Percentiles rank a stretch among this genome's conserved stretches.
These are phyloP conservation scores for Fusarium sp. DNA, from an alignment of 2,329 filamentous ascomycete species.

Conservation along the genomic window DNA sequence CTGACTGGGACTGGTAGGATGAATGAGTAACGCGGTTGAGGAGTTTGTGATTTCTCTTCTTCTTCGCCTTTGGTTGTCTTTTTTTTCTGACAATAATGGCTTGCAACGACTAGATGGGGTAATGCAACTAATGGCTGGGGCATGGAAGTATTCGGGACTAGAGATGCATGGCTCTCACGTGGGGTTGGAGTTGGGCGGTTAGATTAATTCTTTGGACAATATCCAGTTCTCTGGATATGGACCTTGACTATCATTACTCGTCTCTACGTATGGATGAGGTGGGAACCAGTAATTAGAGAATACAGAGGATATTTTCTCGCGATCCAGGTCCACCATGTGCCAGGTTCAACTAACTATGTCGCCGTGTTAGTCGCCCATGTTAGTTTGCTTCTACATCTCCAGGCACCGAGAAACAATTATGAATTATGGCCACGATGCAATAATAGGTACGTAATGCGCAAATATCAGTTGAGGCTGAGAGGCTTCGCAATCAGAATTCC, in stretches of 20 bases:
- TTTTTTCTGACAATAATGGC: background rate
- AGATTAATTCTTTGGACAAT: background rate
- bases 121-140: background rate
- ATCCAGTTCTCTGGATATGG: background rate
- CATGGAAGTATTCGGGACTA: background rate
- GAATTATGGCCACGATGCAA: background rate
- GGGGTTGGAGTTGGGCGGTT: background rate
- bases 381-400: background rate
- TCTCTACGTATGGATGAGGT: background rate
- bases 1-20: conserved; percentile 50
- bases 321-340: background rate
- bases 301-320: background rate
- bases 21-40: too few species aligned
- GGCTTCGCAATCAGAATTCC: background rate
- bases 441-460: background rate
- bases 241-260: background rate
- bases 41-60: background rate
- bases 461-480: background rate
- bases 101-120: background rate
- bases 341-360: background rate
- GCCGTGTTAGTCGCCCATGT: background rate
- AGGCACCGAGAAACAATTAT: background rate
- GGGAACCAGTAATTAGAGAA: background rate
- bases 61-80: background rate
- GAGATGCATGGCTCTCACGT: background rate